Evolutionary conservation across 2,329 filamentous ascomycete species (phyloP), one percentile per base, ranked within the genome.

Genomic region (Aureobasidium sp.): DNA sequence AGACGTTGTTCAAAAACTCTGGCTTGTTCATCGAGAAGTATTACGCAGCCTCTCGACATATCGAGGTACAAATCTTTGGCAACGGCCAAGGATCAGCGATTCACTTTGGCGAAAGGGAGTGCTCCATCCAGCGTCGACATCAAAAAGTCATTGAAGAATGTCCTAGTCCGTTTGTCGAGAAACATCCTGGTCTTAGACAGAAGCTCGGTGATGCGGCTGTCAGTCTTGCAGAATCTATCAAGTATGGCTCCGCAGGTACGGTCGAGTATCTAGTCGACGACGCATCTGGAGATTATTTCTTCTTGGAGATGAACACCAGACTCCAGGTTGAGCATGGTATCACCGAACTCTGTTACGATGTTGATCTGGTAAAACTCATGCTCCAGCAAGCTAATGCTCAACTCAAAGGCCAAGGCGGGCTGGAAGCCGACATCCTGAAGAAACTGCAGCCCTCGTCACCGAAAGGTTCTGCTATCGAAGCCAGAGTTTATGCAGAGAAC

Each of bases 91-190:
- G 90, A 1, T 84, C 88, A 70, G 90, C 87, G 17, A 87, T 96
- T 11, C 86, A 88, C n/a, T 84, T 96, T 34, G 90, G 91, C 22
- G 91, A 96, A 76, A 81, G 91, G 62, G 91, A 96, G 72, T 96
- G 91, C 75, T 93, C 89, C 57, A 82, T 96, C 14, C 91, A 96
- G 75, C 79, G 91, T 65, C 79, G 91, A 44, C 91, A 96, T 71
- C 91, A 96, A 72, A 96, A 96, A 77, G 89, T 96, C 45, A 82
- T 96, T 25, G 91, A 96, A 72, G 91, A 96, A 74, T 91, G 88
- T 3, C 91, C 91, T 0, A 90, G 89, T 15, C 90, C 91, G 0
- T 86, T 87, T 63, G 76, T 84, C 0, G 73, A 75, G 53, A 75
- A 69, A 45, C 74, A 80, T 59, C 72, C 73, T 0, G 72, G 73